These are phyloP conservation scores for Mimosa pudica DNA, from an alignment of 306 rosid species.

Conservation along the genomic window DNA sequence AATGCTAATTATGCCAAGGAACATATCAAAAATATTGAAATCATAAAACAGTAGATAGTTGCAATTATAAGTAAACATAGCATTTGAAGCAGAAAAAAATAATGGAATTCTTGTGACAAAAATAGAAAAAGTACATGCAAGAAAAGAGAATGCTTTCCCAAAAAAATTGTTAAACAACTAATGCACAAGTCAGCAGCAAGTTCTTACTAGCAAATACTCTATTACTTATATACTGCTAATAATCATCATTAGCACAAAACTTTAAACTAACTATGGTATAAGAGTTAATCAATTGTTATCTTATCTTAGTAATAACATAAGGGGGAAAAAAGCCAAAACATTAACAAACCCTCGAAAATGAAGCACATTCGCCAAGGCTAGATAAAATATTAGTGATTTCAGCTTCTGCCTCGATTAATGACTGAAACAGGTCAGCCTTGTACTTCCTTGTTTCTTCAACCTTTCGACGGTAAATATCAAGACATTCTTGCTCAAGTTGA, in stretches of 20 bases:
- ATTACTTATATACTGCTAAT: not conserved
- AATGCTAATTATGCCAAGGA: constrained; percentile 14
- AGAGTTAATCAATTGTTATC: not conserved
- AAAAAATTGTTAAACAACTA: constrained; percentile 22
- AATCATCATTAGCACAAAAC: constrained; percentile 5
- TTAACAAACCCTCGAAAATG: constrained; percentile 56
- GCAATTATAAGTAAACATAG: constrained; percentile 9
- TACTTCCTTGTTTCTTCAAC: constrained; percentile 78
- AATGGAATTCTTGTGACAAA: constrained; percentile 3
- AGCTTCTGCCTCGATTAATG: constrained; percentile 64
- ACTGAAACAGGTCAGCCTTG: constrained; percentile 65
- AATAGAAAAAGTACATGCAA: not conserved
- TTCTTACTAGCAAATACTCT: not conserved
- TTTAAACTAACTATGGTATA: not conserved
- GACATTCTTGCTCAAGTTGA: constrained; percentile 93
- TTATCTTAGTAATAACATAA: too few relatives aligned
- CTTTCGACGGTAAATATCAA: constrained; percentile 72
- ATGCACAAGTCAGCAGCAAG: not conserved
- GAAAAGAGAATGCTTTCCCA: not conserved
- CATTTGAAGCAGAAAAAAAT: constrained; percentile 17
- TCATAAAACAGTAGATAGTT: not conserved
- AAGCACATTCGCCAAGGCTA: constrained; percentile 61
- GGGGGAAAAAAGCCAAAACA: constrained; percentile 1
- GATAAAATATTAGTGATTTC: constrained; percentile 54
- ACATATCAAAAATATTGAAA: constrained; percentile 24